These are phyloP conservation scores for Pleurotus salmoneostramineus DNA, from an alignment of 768 basidiomycete genomes.

Conservation along the genomic window DNA sequence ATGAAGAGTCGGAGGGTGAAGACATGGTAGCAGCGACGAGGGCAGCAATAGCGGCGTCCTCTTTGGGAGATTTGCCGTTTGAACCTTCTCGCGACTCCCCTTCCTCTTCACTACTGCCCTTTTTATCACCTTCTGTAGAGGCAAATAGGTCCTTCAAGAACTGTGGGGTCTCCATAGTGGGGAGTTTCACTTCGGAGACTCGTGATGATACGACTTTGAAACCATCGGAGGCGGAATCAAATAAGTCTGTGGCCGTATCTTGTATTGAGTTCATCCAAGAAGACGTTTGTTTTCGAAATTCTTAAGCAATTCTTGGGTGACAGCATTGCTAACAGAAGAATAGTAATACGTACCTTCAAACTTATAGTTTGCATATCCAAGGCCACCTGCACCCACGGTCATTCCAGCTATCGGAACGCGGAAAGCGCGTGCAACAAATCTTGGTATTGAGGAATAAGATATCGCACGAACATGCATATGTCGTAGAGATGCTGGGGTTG, in stretches of 20 bases:
- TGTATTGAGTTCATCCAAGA: slow-evolving; percentile 65
- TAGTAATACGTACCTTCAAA: slow-evolving; percentile 69
- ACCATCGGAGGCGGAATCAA: slow-evolving; percentile 70
- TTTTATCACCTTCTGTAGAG: slow-evolving; percentile 24
- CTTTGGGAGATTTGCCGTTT: slow-evolving; percentile 48
- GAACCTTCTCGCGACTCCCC: slow-evolving; percentile 18
- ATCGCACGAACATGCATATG: slow-evolving; percentile 70
- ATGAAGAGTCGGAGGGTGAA: slow-evolving; percentile 62
- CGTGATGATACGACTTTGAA: slow-evolving; percentile 56
- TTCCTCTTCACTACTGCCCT: slow-evolving; percentile 24
- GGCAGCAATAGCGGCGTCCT: slow-evolving; percentile 65
- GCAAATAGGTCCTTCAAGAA: slow-evolving; percentile 67
- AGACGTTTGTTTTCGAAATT: slow-evolving; percentile 64
- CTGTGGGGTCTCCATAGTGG: slow-evolving; percentile 51
- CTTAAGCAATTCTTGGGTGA: slow-evolving; percentile 19
- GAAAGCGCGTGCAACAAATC: slow-evolving; percentile 84
- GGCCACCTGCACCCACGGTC: slow-evolving; percentile 84
- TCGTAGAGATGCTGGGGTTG: slow-evolving; percentile 43
- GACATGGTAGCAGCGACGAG: slow-evolving; percentile 77
- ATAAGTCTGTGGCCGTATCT: slow-evolving; percentile 65
- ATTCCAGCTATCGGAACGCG: slow-evolving; percentile 85
- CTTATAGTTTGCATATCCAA: slow-evolving; percentile 96
- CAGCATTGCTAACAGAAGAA: neutral
- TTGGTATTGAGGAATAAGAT: slow-evolving; percentile 87
- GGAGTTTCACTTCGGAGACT: slow-evolving; percentile 58